Conservation (phyloP, 2,329 filamentous ascomycete species). For the Fusarium subglutinans region DNA sequence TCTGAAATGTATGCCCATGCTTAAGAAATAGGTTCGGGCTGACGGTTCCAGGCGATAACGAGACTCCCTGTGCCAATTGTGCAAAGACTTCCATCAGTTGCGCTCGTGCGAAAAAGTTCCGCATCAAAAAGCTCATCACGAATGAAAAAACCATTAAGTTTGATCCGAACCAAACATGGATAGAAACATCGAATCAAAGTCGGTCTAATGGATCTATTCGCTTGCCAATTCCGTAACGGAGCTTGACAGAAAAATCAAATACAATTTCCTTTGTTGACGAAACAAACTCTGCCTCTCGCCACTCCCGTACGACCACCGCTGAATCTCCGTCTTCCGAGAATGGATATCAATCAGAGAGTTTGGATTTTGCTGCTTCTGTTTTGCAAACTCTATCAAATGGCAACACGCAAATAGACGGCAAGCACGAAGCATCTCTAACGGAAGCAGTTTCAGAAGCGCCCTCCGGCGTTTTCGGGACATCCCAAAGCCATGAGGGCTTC, state of each 20-base stretch:
- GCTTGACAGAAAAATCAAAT: not conserved
- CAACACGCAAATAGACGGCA: too few relatives aligned
- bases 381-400: accelerated
- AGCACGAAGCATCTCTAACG: accelerated
- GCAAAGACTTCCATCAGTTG: not conserved
- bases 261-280: not conserved
- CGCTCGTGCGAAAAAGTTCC: not conserved
- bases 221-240: not conserved
- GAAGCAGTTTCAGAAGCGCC: accelerated
- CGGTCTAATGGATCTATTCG: too few relatives aligned
- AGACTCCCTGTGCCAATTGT: not conserved
- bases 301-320: not conserved
- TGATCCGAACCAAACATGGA: not conserved
- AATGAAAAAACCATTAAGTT: not conserved
- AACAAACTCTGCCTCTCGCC: not conserved
- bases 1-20: not conserved
- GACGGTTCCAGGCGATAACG: not conserved
- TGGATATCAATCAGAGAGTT: not conserved
- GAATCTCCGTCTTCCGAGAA: not conserved
- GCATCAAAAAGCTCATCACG: not conserved
- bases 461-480: accelerated
- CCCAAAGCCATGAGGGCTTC: not conserved
- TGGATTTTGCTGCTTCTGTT: not conserved
- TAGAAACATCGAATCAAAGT: not conserved
- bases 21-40: accelerated